Base-by-base conservation (phyloP, 164 flowering plant species). In the Brasenia schreberi region DNA sequence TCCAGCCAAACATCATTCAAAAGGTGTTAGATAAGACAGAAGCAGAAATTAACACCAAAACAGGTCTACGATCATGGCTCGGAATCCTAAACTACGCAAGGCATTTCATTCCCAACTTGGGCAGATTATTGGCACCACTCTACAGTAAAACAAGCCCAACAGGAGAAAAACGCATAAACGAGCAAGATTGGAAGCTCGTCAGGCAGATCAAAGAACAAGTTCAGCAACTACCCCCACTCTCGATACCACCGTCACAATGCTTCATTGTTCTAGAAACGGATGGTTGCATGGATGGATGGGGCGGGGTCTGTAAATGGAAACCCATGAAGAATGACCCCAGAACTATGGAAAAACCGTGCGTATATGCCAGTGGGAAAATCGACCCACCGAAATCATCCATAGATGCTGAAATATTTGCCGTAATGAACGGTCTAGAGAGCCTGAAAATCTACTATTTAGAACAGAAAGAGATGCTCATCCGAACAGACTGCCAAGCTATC, bases 51-150 rank as follows among this genome's bases (percentile, higher is more conserved):
- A 61, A 60, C n/a, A 43, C 18, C 18, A 23, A 2, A 60, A 61
- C 19, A 39, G 53, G 16, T 4, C 5, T 67, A 5, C 6, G 69
- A 5, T 60, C 64, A 18, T 67, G 69, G 69, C 64, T 67, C 7
- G 69, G 69, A 16, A 18, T 61, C 19, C 45, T 67, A 4, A 67
- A 67, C 52, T 67, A 61, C 42, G 64, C 69, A 3, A 3, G 69
- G 19, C 6, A 14, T 16, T 67, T 59, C 63, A 67, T 23, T 23
- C 27, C 27, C 27, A 23, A 23, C 27, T 23, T 23, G 27, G 27
- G 27, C 27, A 23, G 27, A 9, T 4, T 62, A 4, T 43, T 68
- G 0, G 65, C 65, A 5, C 70, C 65, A 5, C 59, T 68, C 5
- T 68, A 68, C 18, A 2, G 19, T 23, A 68, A 68, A 23, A 18